phyloP scores from a whole-genome alignment of 2,329 filamentous ascomycete species.

The Penicillium sp. region DNA sequence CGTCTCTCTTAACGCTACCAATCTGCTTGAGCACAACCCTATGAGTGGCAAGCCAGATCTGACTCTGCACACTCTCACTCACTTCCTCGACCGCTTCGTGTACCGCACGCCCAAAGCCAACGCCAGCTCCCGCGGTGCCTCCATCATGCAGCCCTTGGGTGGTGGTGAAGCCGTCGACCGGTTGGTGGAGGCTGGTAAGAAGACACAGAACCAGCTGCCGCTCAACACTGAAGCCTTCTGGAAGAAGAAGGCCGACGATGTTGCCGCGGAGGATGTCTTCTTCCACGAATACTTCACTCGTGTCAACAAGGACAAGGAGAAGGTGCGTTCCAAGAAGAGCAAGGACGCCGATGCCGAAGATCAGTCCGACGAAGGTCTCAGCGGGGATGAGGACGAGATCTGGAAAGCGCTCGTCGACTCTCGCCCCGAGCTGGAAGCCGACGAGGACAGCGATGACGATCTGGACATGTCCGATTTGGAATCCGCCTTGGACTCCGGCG shows the following conservation, averaged over 20 bases:
- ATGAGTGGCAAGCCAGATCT: constrained; percentile 87
- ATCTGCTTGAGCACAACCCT: constrained; percentile 65
- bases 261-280: constrained; percentile 90
- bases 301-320: constrained; percentile 59
- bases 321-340: constrained; percentile 54
- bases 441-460: constrained; percentile 57
- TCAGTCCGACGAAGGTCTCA: constrained; percentile 50
- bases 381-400: constrained; percentile 73
- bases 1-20: constrained; percentile 76
- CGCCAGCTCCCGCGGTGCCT: constrained; percentile 67
- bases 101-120: constrained; percentile 83
- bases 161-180: constrained; percentile 60
- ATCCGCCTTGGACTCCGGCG: constrained; percentile 49
- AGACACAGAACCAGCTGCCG: constrained; percentile 57
- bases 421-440: constrained; percentile 70
- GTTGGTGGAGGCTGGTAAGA: constrained; percentile 58
- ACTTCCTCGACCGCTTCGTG: constrained; percentile 98
- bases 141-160: constrained; percentile 93
- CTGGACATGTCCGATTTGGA: constrained; percentile 57
- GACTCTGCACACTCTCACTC: constrained; percentile 82
- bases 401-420: constrained; percentile 88
- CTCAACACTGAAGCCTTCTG: constrained; percentile 90
- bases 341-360: constrained; percentile 50
- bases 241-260: constrained; percentile 82
- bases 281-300: constrained; percentile 96